Evolutionary conservation across 2,329 filamentous ascomycete species (phyloP).

Genomic region (Venturia effusa): DNA sequence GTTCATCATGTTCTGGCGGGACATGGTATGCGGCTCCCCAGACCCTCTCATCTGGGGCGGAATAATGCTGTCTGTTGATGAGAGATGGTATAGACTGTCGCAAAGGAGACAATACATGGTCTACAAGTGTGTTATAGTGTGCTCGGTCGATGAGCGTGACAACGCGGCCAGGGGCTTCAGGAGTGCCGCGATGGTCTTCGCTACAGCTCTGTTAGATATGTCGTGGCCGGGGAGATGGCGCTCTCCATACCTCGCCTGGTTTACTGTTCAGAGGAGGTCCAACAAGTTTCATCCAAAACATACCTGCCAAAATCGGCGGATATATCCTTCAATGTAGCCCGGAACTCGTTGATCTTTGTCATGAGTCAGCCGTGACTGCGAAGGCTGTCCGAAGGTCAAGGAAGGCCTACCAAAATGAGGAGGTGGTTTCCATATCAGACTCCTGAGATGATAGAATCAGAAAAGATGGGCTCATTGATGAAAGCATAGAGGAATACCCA

Average conservation of each 20-base stretch:
- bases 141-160: constrained; percentile 80
- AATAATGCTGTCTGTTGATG: constrained; percentile 32
- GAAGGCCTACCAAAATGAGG: constrained; percentile 70
- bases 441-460: constrained; percentile 41
- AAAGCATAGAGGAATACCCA: constrained; percentile 47
- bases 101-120: constrained; percentile 41
- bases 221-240: no score
- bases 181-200: constrained; percentile 89
- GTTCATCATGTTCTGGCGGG: constrained; percentile 55
- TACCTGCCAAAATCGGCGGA: constrained; percentile 97
- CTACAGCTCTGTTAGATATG: constrained; percentile 34
- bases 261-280: not conserved
- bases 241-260: constrained; percentile 22
- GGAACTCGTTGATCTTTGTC: constrained; percentile 65
- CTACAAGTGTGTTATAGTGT: constrained; percentile 67
- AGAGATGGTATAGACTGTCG: not conserved
- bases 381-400: not conserved
- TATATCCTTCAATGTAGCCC: constrained; percentile 87
- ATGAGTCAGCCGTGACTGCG: not conserved
- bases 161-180: constrained; percentile 75
- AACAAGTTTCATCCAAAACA: constrained; percentile 21
- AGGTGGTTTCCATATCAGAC: constrained; percentile 95
- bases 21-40: constrained; percentile 95
- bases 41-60: constrained; percentile 48
- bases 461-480: constrained; percentile 19